Conservation (phyloP, 2,329 filamentous ascomycete species). For the Stemphylium beticola region DNA sequence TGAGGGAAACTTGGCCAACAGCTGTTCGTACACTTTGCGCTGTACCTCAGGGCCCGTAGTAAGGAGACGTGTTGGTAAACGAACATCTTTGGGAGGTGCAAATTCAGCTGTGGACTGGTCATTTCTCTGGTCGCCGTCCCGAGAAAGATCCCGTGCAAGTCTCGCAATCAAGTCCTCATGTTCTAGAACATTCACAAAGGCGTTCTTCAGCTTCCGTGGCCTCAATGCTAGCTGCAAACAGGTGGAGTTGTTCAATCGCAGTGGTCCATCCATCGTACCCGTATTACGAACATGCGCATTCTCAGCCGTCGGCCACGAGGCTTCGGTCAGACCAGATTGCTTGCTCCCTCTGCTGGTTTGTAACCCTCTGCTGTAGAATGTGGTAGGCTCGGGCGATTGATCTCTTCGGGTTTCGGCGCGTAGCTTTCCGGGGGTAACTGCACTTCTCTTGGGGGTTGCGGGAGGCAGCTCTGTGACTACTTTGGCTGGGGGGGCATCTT, state of each 20-base stretch:
- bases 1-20: conserved; percentile 27
- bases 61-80: conserved; percentile 45
- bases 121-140: not conserved
- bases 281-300: conserved; percentile 54
- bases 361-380: conserved; percentile 28
- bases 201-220: conserved; percentile 51
- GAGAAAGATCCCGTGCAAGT: conserved; percentile 28
- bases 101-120: conserved; percentile 13
- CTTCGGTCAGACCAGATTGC: conserved; percentile 69
- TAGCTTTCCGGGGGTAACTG: conserved; percentile 57
- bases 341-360: conserved; percentile 53
- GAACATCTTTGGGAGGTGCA: conserved; percentile 31
- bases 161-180: conserved; percentile 36
- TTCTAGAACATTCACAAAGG: conserved; percentile 25
- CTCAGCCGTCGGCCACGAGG: conserved; percentile 73
- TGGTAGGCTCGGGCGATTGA: conserved; percentile 19
- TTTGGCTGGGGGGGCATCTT: conserved; percentile 27
- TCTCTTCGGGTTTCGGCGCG: conserved; percentile 40
- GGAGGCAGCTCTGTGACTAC: conserved; percentile 12
- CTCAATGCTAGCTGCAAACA: conserved; percentile 10
- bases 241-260: not conserved
- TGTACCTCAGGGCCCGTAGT: conserved; percentile 51
- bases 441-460: conserved; percentile 41
- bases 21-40: conserved; percentile 39
- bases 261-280: not conserved